Evolutionary conservation across 2,329 filamentous ascomycete species (phyloP), one percentile per base, ranked within the genome.

Genomic region (Penicillium sclerotiorum): DNA sequence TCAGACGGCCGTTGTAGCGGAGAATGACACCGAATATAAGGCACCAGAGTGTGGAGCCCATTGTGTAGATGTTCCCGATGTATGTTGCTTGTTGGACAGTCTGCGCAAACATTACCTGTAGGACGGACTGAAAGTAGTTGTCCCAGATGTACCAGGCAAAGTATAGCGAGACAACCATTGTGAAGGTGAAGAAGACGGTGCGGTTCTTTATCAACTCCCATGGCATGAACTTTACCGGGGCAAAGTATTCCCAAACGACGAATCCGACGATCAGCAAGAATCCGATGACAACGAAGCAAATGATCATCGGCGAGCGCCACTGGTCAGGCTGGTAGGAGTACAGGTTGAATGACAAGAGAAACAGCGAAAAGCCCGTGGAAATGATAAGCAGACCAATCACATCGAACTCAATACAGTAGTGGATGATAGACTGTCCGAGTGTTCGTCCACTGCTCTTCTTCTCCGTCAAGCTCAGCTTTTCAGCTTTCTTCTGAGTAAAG

Each of bases 401-500:
- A 36, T 36, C 33, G 12, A 36, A 36, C 33, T 39, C 45, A 23
- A 48, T 42, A 9, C 39, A 62, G 65, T 87, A 86, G 61, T 81
- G 70, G 35, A 69, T 63, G 21, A 83, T 42, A 1, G 75, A 79
- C 58, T 83, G 72, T 4, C 65, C 20, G 1, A 69, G 18, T 1
- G 74, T 79, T 17, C 83, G 73, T 3, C 74, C 74, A 55, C 72
- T 74, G 4, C 69, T 60, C 5, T 66, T 59, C 18, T 66, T 68
- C 17, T 70, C 59, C 11, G 82, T 71, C 1, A 87, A 55, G 2
- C 83, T 84, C 38, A 72, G 62, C 47, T 76, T 77, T 52, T 74
- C 70, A 2, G 85, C 86, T 60, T 84, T 84, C 39, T 64, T 69
- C 50, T 83, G 76, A 62, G 85, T 83, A 57, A 71, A 69, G 47